phyloP scores from a whole-genome alignment of 139 green algal species.

The Chlamydomonas sphaeroides region DNA sequence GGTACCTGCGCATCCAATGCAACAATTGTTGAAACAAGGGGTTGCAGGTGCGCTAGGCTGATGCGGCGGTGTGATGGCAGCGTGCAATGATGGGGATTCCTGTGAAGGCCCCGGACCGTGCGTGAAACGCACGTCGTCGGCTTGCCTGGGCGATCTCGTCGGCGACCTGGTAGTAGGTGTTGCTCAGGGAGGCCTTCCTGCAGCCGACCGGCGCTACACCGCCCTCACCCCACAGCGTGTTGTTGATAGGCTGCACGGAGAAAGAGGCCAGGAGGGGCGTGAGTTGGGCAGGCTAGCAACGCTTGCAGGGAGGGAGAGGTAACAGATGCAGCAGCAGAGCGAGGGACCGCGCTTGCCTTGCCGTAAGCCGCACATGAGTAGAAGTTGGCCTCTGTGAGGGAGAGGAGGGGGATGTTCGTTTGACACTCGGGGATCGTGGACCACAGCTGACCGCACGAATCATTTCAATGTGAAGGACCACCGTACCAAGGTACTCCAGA shows the following conservation, averaged over 20 bases:
- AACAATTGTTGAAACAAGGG: too few relatives aligned
- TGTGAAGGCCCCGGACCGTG: neutral
- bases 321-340: neutral
- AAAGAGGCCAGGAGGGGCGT: neutral
- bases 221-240: neutral
- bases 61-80: too few relatives aligned
- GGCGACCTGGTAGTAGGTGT: neutral
- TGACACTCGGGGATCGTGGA: too few relatives aligned
- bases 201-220: neutral
- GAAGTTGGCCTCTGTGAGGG: slow-evolving; percentile 17
- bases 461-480: neutral
- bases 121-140: too few relatives aligned
- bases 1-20: too few relatives aligned
- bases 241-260: neutral
- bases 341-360: neutral
- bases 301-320: too few relatives aligned
- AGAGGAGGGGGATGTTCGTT: neutral
- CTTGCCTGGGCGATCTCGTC: slow-evolving; percentile 12
- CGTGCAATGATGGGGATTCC: neutral
- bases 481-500: slow-evolving; percentile 15
- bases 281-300: too few relatives aligned
- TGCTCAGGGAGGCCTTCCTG: neutral
- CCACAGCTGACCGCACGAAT: too few relatives aligned
- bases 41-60: too few relatives aligned
- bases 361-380: slow-evolving; percentile 25